Conservation (phyloP, 192 early-diverging fungal species). For the Backusella westeae region DNA sequence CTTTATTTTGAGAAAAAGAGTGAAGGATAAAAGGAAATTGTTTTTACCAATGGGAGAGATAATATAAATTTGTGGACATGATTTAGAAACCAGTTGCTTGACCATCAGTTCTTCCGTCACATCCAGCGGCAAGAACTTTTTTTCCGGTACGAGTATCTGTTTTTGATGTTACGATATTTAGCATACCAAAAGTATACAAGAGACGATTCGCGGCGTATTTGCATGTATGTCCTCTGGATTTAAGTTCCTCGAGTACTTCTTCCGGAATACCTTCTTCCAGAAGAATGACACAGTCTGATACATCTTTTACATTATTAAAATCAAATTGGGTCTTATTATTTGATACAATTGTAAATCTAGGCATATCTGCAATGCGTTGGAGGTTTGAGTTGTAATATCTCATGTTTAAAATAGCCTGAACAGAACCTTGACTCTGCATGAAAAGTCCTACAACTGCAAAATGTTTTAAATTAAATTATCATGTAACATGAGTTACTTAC, state of each 20-base stretch:
- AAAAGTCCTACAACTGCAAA: slow-evolving; percentile 63
- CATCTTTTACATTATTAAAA: slow-evolving; percentile 8
- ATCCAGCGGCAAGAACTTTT: slow-evolving; percentile 45
- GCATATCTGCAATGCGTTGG: slow-evolving; percentile 66
- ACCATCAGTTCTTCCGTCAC: slow-evolving; percentile 57
- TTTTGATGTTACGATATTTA: slow-evolving; percentile 59
- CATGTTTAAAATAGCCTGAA: slow-evolving; percentile 73
- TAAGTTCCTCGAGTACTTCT: slow-evolving; percentile 42
- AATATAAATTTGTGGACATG: no score
- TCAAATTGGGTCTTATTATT: slow-evolving; percentile 20
- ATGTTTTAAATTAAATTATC: no score
- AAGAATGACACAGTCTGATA: slow-evolving; percentile 38
- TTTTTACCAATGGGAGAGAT: no score
- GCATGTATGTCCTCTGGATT: slow-evolving; percentile 57
- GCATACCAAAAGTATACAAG: slow-evolving; percentile 59
- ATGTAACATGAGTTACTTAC: slow-evolving; percentile 1
- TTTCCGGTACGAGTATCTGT: slow-evolving; percentile 41
- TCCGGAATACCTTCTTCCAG: slow-evolving; percentile 63
- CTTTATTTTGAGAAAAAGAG: no score
- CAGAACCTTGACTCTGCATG: slow-evolving; percentile 80
- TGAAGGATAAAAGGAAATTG: no score
- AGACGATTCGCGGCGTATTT: neutral
- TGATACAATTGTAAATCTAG: slow-evolving; percentile 61
- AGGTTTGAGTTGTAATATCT: slow-evolving; percentile 52
- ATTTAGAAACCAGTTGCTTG: slow-evolving; percentile 45